Base-by-base conservation (phyloP, 2,329 filamentous ascomycete species). In the Dactylellina drechsleri region DNA sequence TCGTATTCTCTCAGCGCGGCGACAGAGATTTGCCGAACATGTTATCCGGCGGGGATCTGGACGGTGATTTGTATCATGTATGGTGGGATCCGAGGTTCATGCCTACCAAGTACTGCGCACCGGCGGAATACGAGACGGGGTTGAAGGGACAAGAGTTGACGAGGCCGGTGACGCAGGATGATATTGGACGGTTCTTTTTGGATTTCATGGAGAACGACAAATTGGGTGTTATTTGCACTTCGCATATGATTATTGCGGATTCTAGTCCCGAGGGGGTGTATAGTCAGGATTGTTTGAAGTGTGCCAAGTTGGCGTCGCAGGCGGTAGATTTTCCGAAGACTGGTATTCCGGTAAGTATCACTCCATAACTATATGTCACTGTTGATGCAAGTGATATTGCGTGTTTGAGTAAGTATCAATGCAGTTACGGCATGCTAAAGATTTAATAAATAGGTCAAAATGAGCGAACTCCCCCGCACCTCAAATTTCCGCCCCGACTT, bases 171-270 rank as follows among this genome's bases (percentile, higher is more conserved):
- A 81, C 81, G 0, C 81, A 81, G 1, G 80, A 86, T 0, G 92
- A 96, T 77, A 95, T 96, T 83, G 88, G 88, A 0, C 84, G 90
- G 10, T 95, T 94, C 81, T 95, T 96, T 77, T 85, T 96, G n/a
- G 84, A 88, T 15, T 92, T 92, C 75, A 91, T 92, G 88, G 84
- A 86, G 74, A 87, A 86, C 0, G 89, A 92, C 78, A 84, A 88
- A 16, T 81, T 92, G 1, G 89, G 89, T 0, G 80, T 89, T 52
- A 91, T 92, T 77, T 88, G 90, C 0, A 88, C 82, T 0, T 82
- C 85, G 1, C 90, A 92, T 78, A 84, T 88, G 77, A 85, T 90
- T 0, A 79, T 91, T 15, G 88, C 90, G 0, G 91, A 92, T 79
- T 84, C 87, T 66, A 80, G 81, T 23, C 43, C 77, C 0, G 26